A percentile compares a stretch with the other conserved stretches of the same genome.
phyloP scores from a whole-genome alignment of 768 basidiomycete species.

The Jaapia argillacea region DNA sequence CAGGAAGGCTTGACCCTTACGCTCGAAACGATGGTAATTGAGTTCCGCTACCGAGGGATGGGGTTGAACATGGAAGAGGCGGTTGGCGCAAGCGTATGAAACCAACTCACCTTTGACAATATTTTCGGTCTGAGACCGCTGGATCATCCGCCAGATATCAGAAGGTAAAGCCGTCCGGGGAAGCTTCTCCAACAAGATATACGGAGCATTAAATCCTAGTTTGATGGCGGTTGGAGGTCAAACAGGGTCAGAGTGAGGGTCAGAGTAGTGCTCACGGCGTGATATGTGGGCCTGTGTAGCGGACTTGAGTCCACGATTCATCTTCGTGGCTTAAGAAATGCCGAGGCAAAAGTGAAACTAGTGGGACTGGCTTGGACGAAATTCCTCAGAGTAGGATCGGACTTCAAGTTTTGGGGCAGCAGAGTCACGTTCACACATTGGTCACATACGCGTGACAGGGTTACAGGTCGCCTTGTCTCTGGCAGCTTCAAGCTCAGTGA shows the following conservation, averaged over 20 bases:
- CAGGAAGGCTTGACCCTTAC: slow-evolving; percentile 49
- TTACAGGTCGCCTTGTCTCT: too few species aligned
- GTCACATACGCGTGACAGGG: neutral
- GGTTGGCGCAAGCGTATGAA: neutral
- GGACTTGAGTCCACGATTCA: too few species aligned
- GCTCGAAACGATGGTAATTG: slow-evolving; percentile 49
- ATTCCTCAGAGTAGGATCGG: slow-evolving; percentile 43
- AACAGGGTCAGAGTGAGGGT: too few species aligned
- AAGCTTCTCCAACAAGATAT: slow-evolving; percentile 39
- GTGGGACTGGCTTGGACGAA: too few species aligned
- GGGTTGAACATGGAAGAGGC: neutral
- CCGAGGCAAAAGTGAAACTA: too few species aligned
- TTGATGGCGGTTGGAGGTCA: too few species aligned
- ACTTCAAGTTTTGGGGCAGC: slow-evolving; percentile 32
- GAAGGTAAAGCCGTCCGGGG: slow-evolving; percentile 41
- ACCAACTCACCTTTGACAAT: slow-evolving; percentile 14
- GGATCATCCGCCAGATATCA: slow-evolving; percentile 34
- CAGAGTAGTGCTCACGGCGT: too few species aligned
- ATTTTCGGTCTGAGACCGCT: slow-evolving; percentile 23
- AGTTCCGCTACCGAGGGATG: slow-evolving; percentile 57
- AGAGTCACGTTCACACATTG: slow-evolving; percentile 10
- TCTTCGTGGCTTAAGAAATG: too few species aligned
- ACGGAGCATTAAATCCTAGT: too few species aligned
- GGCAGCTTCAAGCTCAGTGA: too few species aligned
- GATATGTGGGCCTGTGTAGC: too few species aligned